Base-by-base conservation (phyloP, 2,329 filamentous ascomycete genomes). In the Fusarium dlaminii region DNA sequence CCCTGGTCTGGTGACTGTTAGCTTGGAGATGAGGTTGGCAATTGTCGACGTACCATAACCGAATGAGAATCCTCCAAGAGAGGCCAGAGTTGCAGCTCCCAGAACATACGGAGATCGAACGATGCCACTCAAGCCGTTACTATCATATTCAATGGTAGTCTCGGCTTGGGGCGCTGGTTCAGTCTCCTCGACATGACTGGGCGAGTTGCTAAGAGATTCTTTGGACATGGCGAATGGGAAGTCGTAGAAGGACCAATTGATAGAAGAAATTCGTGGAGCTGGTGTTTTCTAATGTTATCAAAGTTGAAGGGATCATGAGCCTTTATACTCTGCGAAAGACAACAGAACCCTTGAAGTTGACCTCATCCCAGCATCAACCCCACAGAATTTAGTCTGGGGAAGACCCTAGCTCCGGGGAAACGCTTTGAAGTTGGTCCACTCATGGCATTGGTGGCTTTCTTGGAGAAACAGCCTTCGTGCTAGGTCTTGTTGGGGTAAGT, bases 21-120 rank as follows among this genome's bases (percentile, higher is more conserved):
- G 46, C 7, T 22, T 48, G 6, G 20, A 30, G 5, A 4, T 17
- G 10, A 9, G 10, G 10, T 11, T 30, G 3, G 10, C 4, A 14
- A n/a, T 7, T 8, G 9, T 15, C 17, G 20, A 49, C 46, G 30
- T 49, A 49, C 46, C 20, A 24, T 30, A 59, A 2, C 39, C 14
- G 39, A 56, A 8, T 2, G 46, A 30, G 29, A 49, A 30, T 13
- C 46, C 46, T 49, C 46, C 29, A 2, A 49, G 46, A 2, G 81
- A 83, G 1, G 84, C 84, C 18, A 86, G 76, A 18, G 85, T 77
- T 0, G 84, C 83, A 12, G 83, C 83, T 22, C 83, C 82, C 22
- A 84, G 81, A n/a, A 86, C 82, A 59, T 82, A 86, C 0, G 81
- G 80, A 2, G 82, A 84, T 37, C 73, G 70, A 20, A 83, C 20